These are phyloP conservation scores for Sporisorium exsertum DNA, from an alignment of 1,284 basidiomycete species.

Conservation along the genomic window DNA sequence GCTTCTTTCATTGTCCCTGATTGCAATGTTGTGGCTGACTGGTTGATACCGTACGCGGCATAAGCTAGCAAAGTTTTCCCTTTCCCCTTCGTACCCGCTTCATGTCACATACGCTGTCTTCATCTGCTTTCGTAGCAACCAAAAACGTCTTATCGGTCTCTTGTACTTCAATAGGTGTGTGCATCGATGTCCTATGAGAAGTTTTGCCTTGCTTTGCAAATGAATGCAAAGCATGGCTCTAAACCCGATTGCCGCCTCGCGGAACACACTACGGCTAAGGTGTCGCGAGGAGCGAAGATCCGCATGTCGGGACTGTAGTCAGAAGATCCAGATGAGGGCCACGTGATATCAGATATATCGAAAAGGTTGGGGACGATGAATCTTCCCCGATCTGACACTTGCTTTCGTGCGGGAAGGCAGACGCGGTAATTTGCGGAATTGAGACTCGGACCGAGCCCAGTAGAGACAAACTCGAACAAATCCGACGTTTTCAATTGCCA, in stretches of 20 bases:
- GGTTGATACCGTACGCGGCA: conserved; percentile 37
- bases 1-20: conserved; percentile 5
- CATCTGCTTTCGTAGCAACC: conserved; percentile 32
- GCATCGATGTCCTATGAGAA: not conserved
- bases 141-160: conserved; percentile 32
- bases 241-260: no score
- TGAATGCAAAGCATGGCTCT: not conserved
- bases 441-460: no score
- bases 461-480: conserved; percentile 18
- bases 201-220: not conserved
- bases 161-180: not conserved
- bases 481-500: conserved; percentile 47
- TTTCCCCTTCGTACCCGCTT: conserved; percentile 16
- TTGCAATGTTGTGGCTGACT: conserved; percentile 7
- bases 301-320: not conserved
- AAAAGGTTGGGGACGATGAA: not conserved
- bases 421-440: conserved; percentile 41
- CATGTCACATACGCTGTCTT: conserved; percentile 39
- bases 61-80: conserved; percentile 18
- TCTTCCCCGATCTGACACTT: not conserved
- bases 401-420: conserved; percentile 3
- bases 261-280: not conserved
- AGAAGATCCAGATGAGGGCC: not conserved
- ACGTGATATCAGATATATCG: not conserved
- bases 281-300: not conserved